Evolutionary conservation across 2,329 filamentous ascomycete genomes (phyloP).

Genomic region (Anisogramma anomala): DNA sequence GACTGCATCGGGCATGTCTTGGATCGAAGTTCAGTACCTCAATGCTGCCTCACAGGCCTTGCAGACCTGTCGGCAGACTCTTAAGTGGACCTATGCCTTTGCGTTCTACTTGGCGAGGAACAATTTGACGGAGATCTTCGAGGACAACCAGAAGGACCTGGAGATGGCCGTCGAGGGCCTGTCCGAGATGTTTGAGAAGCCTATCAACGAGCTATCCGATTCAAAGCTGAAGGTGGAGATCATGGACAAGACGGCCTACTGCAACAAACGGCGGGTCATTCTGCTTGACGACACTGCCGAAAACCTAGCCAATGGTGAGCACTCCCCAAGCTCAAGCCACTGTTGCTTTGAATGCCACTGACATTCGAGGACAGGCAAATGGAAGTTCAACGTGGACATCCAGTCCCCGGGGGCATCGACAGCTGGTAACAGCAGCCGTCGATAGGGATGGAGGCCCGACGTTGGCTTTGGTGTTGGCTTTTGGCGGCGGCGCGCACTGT

Average conservation of each 20-base stretch:
- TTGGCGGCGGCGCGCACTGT: too few species aligned
- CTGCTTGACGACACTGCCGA: constrained; percentile 86
- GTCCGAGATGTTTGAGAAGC: constrained; percentile 99
- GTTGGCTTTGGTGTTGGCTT: too few species aligned
- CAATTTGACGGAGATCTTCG: constrained; percentile 93
- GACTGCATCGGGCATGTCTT: constrained; percentile 87
- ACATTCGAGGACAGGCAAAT: constrained; percentile 35
- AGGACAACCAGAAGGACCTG: constrained; percentile 96
- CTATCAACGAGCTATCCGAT: constrained; percentile 70
- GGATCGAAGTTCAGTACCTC: constrained; percentile 98
- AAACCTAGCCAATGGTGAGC: constrained; percentile 74
- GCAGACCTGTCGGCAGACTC: constrained; percentile 91
- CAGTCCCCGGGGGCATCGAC: constrained; percentile 13
- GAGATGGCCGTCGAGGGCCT: constrained; percentile 95
- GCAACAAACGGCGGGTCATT: constrained; percentile 83
- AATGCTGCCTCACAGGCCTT: constrained; percentile 86
- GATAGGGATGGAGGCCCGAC: constrained; percentile 10
- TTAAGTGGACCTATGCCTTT: constrained; percentile 99
- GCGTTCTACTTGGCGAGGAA: constrained; percentile 94
- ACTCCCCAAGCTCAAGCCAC: too few species aligned
- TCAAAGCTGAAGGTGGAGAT: constrained; percentile 95
- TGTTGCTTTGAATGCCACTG: background rate
- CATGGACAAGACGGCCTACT: constrained; percentile 97
- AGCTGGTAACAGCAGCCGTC: constrained; percentile 17
- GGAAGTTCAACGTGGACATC: constrained; percentile 33